Conservation (phyloP, 371 early-diverging fungal species). For the Lichtheimia hyalospora region DNA sequence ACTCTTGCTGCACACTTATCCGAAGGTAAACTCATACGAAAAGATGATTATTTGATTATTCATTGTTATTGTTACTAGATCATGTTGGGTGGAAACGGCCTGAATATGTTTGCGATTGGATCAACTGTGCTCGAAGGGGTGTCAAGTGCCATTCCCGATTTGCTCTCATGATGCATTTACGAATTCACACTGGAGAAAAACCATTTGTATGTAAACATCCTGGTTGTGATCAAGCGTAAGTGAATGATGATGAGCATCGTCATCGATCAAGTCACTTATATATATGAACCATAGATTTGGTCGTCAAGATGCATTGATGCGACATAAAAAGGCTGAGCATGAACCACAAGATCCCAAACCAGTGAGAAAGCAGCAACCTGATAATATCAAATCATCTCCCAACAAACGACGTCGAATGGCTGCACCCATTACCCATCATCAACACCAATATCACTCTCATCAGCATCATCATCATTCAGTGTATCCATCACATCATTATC, state of each 20-base stretch:
- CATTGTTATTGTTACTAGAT: conserved; percentile 25
- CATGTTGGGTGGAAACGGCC: conserved; percentile 70
- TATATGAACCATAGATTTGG: conserved; percentile 32
- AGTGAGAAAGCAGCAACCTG: not conserved
- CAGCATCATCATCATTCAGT: not conserved
- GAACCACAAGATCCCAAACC: conserved; percentile 4
- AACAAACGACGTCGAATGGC: not conserved
- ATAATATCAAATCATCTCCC: not conserved
- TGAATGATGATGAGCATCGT: too few species aligned
- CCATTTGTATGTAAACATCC: conserved; percentile 57
- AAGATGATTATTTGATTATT: not conserved
- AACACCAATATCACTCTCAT: not conserved
- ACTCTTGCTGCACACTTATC: conserved; percentile 57
- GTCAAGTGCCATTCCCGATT: conserved; percentile 65
- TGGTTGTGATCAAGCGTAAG: conserved; percentile 48
- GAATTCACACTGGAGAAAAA: conserved; percentile 72
- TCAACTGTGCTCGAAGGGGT: conserved; percentile 55
- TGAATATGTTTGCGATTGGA: conserved; percentile 66
- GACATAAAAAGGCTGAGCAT: conserved; percentile 38
- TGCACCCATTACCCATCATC: not conserved
- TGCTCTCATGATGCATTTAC: conserved; percentile 65
- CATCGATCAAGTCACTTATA: too few species aligned
- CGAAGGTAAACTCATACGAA: conserved; percentile 25
- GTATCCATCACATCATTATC: not conserved
- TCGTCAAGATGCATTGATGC: conserved; percentile 41